phyloP scores from a whole-genome alignment of 768 basidiomycete species.

The Leccinum ochraceum region DNA sequence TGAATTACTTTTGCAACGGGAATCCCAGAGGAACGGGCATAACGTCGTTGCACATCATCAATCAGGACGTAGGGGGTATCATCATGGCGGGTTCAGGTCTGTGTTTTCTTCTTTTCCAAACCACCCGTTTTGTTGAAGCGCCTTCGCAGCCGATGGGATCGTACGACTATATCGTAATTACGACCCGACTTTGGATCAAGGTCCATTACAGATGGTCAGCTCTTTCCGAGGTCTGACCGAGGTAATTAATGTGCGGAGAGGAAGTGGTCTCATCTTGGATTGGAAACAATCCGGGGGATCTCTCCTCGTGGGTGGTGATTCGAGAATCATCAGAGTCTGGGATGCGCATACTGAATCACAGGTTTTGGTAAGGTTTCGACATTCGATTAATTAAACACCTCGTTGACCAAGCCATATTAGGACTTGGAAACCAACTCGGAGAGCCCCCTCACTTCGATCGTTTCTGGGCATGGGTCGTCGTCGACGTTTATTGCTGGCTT shows the following conservation, averaged over 20 bases:
- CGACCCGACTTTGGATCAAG: constrained; percentile 68
- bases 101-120: constrained; percentile 23
- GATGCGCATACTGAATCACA: constrained; percentile 89
- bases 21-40: constrained; percentile 81
- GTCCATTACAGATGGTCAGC: constrained; percentile 87
- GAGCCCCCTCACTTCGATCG: constrained; percentile 84
- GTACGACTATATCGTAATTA: constrained; percentile 93
- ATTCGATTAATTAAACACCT: not conserved
- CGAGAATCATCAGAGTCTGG: constrained; percentile 88
- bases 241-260: constrained; percentile 69
- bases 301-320: constrained; percentile 89
- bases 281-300: constrained; percentile 92
- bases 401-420: constrained; percentile 40
- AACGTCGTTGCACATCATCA: constrained; percentile 89
- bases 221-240: constrained; percentile 90
- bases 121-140: not conserved
- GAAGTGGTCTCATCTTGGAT: constrained; percentile 83
- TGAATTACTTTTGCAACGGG: constrained; percentile 88
- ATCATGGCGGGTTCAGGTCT: constrained; percentile 84
- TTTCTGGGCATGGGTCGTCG: constrained; percentile 72
- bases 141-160: constrained; percentile 79
- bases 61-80: constrained; percentile 92
- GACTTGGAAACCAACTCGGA: constrained; percentile 89
- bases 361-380: constrained; percentile 53
- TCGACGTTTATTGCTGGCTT: constrained; percentile 89